Evolutionary conservation across 2,329 filamentous ascomycete species (phyloP).

Genomic region (Alternaria sp.): DNA sequence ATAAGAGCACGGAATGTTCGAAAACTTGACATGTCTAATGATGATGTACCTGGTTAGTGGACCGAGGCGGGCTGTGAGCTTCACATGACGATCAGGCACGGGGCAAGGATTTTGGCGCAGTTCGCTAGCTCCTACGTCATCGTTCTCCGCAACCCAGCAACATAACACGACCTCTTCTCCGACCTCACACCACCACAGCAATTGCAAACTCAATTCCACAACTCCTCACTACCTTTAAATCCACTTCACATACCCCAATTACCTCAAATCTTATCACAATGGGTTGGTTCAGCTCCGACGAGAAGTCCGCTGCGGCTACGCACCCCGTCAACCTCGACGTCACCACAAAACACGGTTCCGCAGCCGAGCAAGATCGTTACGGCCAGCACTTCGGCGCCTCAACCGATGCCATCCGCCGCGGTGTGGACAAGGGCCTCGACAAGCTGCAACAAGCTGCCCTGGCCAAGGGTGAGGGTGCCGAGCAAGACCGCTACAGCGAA

Average conservation of each 20-base stretch:
- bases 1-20: background rate
- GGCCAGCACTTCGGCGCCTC: conserved; percentile 38
- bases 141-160: conserved; percentile 10
- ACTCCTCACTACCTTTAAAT: background rate
- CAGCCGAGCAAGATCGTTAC: conserved; percentile 46
- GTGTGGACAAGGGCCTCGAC: conserved; percentile 30
- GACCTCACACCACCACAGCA: background rate
- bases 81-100: conserved; percentile 15
- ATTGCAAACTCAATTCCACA: background rate
- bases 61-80: background rate
- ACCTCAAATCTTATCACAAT: conserved; percentile 23
- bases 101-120: conserved; percentile 13
- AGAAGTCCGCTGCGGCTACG: conserved; percentile 27
- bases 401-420: conserved; percentile 28
- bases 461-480: conserved; percentile 27
- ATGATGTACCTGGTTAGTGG: background rate
- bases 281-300: conserved; percentile 37
- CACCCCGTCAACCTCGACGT: conserved; percentile 36
- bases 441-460: conserved; percentile 27
- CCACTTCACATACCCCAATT: background rate
- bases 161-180: conserved; percentile 11
- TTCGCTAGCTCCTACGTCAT: conserved; percentile 18
- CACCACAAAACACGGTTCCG: conserved; percentile 37
- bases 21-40: background rate
- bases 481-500: conserved; percentile 36